Conservation (phyloP, 2,329 filamentous ascomycete species). For the Aspergillus glaucus region DNA sequence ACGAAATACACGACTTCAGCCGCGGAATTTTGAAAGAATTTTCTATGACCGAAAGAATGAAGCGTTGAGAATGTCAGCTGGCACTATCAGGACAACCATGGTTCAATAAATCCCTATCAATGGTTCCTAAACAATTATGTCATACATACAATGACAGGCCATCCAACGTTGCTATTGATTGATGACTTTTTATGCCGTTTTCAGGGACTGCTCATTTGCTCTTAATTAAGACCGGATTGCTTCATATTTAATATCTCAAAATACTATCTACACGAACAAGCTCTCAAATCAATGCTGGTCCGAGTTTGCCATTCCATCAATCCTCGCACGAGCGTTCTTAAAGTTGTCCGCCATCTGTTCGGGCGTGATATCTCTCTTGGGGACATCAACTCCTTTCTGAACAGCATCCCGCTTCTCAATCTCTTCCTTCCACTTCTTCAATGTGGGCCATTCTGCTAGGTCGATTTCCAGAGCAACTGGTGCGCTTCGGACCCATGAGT, state of each 20-base stretch:
- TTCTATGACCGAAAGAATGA: not conserved
- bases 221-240: not conserved
- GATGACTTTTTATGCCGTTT: no score
- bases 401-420: conserved; percentile 26
- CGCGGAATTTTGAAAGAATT: not conserved
- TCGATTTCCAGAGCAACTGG: conserved; percentile 22
- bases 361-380: conserved; percentile 4
- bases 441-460: conserved; percentile 23
- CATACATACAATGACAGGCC: not conserved
- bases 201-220: no score
- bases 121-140: not conserved
- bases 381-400: conserved; percentile 16
- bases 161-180: no score
- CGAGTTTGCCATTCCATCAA: conserved; percentile 15
- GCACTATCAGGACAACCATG: no score
- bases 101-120: not conserved
- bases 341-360: conserved; percentile 7
- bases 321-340: conserved; percentile 11
- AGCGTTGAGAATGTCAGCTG: not conserved
- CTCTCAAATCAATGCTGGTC: conserved; percentile 13
- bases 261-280: not conserved
- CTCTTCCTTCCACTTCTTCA: conserved; percentile 25
- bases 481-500: conserved; percentile 34
- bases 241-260: not conserved
- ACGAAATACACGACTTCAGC: not conserved